Conservation (phyloP, 129 eudicot genomes). For the Helichrysum umbraculigerum region DNA sequence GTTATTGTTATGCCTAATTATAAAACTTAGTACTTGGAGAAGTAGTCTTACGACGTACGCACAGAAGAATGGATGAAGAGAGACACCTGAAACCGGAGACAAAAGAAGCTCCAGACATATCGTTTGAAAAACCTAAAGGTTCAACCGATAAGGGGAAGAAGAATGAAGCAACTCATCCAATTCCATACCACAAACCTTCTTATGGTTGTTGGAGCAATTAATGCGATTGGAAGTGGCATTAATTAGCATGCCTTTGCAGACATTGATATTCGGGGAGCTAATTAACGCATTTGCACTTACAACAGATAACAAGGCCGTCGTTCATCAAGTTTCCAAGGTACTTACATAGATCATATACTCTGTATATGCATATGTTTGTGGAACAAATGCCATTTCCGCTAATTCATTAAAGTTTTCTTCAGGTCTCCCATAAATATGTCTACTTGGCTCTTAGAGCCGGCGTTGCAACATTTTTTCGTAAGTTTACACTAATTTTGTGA, state of each 20-base stretch:
- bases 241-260: slow-evolving; percentile 58
- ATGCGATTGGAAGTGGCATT: slow-evolving; percentile 63
- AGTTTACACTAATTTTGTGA: no score
- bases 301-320: slow-evolving; percentile 31
- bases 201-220: slow-evolving; percentile 68
- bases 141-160: slow-evolving; percentile 9
- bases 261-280: slow-evolving; percentile 62
- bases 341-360: neutral
- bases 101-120: no score
- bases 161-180: slow-evolving; percentile 19
- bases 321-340: slow-evolving; percentile 58
- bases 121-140: neutral
- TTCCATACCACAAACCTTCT: slow-evolving; percentile 59
- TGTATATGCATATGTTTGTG: neutral
- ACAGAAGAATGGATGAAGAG: no score
- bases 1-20: neutral
- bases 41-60: no score
- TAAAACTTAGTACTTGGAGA: no score
- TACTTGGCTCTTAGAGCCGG: slow-evolving; percentile 75
- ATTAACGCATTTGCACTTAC: slow-evolving; percentile 56
- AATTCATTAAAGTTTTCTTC: neutral
- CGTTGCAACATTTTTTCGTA: slow-evolving; percentile 60
- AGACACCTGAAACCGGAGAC: no score
- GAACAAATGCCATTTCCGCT: neutral
- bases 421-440: slow-evolving; percentile 69